Evolutionary conservation across 1,284 basidiomycete species (phyloP).

Genomic region (Cystobasidium pallidum): DNA sequence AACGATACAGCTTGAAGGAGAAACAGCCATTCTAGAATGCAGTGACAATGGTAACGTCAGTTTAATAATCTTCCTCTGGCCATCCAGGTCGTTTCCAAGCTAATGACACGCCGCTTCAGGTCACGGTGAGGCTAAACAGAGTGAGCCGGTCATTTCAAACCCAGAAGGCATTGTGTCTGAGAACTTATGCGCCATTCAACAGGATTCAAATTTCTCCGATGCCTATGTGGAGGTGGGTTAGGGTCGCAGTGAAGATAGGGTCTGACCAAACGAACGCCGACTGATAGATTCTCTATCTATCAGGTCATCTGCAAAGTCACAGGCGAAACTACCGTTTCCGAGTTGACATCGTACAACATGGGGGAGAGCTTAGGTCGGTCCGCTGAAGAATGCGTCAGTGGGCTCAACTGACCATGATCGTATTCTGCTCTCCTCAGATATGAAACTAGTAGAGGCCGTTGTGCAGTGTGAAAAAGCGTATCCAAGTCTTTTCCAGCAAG

Average conservation of each 20-base stretch:
- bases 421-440: constrained; percentile 13
- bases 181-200: background rate
- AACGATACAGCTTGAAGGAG: constrained; percentile 43
- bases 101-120: constrained; percentile 10
- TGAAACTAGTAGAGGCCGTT: constrained; percentile 44
- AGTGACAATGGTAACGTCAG: constrained; percentile 43
- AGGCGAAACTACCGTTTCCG: constrained; percentile 35
- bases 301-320: constrained; percentile 44
- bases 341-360: constrained; percentile 43
- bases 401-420: background rate
- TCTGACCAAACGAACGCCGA: too few species aligned
- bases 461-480: constrained; percentile 23
- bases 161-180: background rate
- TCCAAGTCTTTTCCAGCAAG: constrained; percentile 34
- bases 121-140: constrained; percentile 43
- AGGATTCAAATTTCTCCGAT: constrained; percentile 46
- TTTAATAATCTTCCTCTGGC: background rate
- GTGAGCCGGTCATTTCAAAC: constrained; percentile 18
- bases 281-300: background rate
- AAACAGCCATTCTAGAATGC: constrained; percentile 43
- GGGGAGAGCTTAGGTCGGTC: constrained; percentile 40
- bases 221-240: constrained; percentile 44
- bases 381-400: too few species aligned
- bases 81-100: background rate
- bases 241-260: too few species aligned